Conservation (phyloP, 768 basidiomycete species). For the Lentinula guzmanii region DNA sequence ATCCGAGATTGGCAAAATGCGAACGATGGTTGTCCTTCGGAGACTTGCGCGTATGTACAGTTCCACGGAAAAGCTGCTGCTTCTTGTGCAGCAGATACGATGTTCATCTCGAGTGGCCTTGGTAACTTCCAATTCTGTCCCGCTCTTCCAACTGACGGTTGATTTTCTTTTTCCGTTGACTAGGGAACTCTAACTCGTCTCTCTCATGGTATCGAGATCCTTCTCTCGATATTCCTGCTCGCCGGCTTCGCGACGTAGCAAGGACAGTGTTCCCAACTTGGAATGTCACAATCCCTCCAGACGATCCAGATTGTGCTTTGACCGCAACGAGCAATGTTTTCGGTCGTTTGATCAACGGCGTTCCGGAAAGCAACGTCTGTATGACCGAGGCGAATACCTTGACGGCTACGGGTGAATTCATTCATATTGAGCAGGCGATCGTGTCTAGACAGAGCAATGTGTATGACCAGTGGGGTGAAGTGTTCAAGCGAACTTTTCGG, state of each 20-base stretch:
- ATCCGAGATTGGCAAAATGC: constrained; percentile 35
- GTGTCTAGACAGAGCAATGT: constrained; percentile 13
- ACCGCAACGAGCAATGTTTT: constrained; percentile 41
- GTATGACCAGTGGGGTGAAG: constrained; percentile 29
- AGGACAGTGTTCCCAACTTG: constrained; percentile 25
- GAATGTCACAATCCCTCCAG: constrained; percentile 33
- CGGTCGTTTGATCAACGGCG: constrained; percentile 36
- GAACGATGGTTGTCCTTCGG: constrained; percentile 29
- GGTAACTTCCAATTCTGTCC: constrained; percentile 18
- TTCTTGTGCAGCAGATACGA: constrained; percentile 31
- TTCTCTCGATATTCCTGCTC: constrained; percentile 24
- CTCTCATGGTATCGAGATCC: constrained; percentile 31
- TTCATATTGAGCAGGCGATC: constrained; percentile 36
- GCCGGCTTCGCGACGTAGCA: constrained; percentile 26
- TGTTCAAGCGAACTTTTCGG: constrained; percentile 25
- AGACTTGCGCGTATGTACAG: constrained; percentile 39
- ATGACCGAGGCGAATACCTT: constrained; percentile 16
- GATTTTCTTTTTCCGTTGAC: neutral
- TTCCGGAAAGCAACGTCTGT: constrained; percentile 24
- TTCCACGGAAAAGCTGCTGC: constrained; percentile 37
- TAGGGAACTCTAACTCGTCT: constrained; percentile 18
- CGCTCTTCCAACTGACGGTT: neutral
- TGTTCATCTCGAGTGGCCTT: constrained; percentile 42
- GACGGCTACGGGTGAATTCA: constrained; percentile 28
- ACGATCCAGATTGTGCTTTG: constrained; percentile 32